Percentiles rank a stretch among this genome's conserved stretches.
Evolutionary conservation across 2,329 filamentous ascomycete genomes (phyloP).

Genomic region (Clarireedia sp.): DNA sequence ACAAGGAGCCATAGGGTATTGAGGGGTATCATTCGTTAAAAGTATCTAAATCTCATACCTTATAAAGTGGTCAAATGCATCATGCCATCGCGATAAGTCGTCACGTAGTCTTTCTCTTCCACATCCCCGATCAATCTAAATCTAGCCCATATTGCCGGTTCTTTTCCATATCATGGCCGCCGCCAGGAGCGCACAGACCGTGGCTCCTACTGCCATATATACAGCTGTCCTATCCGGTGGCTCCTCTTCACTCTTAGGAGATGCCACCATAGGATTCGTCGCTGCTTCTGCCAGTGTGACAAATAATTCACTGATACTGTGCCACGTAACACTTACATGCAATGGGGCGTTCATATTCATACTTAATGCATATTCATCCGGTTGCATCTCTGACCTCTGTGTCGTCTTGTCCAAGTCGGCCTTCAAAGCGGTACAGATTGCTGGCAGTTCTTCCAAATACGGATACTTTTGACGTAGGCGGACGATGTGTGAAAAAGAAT

Average conservation of each 20-base stretch:
- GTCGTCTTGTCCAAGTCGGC: slow-evolving; percentile 94
- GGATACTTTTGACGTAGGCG: slow-evolving; percentile 70
- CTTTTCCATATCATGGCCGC: slow-evolving; percentile 57
- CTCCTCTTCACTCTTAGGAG: slow-evolving; percentile 84
- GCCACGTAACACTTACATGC: slow-evolving; percentile 93
- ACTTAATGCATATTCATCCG: slow-evolving; percentile 79
- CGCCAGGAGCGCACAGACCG: slow-evolving; percentile 53
- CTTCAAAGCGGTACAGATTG: slow-evolving; percentile 88
- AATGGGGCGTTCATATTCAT: slow-evolving; percentile 85
- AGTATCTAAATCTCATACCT: neutral
- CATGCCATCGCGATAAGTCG: neutral
- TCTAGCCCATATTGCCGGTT: slow-evolving; percentile 22
- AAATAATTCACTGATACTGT: slow-evolving; percentile 88
- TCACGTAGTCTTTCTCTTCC: neutral
- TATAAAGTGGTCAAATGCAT: neutral
- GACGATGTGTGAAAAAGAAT: slow-evolving; percentile 89
- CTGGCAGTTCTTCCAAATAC: slow-evolving; percentile 79
- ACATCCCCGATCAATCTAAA: neutral
- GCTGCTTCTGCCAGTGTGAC: slow-evolving; percentile 86
- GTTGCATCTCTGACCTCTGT: slow-evolving; percentile 84
- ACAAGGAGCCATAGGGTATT: too few relatives aligned
- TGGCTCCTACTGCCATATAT: slow-evolving; percentile 77
- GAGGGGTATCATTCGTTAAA: neutral
- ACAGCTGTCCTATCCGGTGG: slow-evolving; percentile 74
- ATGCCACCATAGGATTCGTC: slow-evolving; percentile 79